Percentiles rank a stretch among this genome's conserved stretches.
Conservation (phyloP, 768 basidiomycete species). For the Hortiboletus campestris region DNA sequence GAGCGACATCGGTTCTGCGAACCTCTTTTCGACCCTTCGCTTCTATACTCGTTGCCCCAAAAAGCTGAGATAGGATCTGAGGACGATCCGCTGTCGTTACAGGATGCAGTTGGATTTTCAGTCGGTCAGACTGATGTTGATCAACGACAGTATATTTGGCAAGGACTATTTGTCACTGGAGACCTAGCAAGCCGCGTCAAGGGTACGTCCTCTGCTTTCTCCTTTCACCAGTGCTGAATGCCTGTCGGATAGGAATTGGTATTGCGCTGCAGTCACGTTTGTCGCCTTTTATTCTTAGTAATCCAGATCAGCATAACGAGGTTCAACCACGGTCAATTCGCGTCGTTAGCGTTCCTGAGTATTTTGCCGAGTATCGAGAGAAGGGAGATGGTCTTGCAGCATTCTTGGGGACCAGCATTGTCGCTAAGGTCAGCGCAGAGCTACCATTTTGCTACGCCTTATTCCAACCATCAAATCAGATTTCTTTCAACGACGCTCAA, state of each 20-base stretch:
- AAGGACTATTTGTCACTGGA: constrained; percentile 79
- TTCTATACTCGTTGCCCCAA: constrained; percentile 43
- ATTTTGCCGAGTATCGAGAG: constrained; percentile 87
- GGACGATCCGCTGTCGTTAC: constrained; percentile 45
- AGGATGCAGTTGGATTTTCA: constrained; percentile 64
- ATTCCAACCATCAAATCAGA: constrained; percentile 37
- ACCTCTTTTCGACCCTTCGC: constrained; percentile 74
- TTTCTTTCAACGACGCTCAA: constrained; percentile 68
- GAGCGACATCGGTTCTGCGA: constrained; percentile 91
- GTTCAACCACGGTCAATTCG: constrained; percentile 67
- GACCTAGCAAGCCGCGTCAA: constrained; percentile 69
- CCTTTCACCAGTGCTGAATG: background rate
- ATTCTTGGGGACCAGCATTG: constrained; percentile 79
- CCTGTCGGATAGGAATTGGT: constrained; percentile 48
- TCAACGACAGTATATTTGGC: constrained; percentile 71
- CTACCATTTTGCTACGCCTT: background rate
- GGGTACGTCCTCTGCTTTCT: constrained; percentile 43
- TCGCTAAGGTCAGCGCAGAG: constrained; percentile 64
- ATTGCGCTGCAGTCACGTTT: constrained; percentile 71
- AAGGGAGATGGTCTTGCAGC: constrained; percentile 79
- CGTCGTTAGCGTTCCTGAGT: constrained; percentile 73
- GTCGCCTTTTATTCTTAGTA: constrained; percentile 56
- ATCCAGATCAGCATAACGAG: constrained; percentile 65
- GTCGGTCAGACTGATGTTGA: constrained; percentile 62
- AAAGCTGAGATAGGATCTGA: constrained; percentile 24